A percentile compares a stretch with the other conserved stretches of the same genome.
phyloP scores from a whole-genome alignment of 2,329 filamentous ascomycete genomes.

The Cercospora brassicicola region DNA sequence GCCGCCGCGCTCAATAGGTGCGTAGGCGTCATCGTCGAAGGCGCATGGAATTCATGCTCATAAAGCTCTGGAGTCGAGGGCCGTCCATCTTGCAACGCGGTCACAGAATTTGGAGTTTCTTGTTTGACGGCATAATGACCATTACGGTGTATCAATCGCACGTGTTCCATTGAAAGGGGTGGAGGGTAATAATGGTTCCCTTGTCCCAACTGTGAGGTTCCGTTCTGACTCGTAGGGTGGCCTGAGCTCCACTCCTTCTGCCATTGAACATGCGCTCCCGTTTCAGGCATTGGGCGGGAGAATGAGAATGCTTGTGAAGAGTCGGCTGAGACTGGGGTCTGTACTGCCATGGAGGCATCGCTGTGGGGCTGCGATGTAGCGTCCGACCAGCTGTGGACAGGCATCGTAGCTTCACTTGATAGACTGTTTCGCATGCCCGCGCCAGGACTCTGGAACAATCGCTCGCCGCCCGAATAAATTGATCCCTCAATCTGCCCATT shows the following conservation, averaged over 20 bases:
- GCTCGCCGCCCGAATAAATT: background rate
- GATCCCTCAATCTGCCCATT: background rate
- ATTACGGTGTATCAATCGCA: background rate
- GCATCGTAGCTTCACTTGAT: background rate
- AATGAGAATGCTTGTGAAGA: background rate
- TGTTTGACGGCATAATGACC: background rate
- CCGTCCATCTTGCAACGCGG: background rate
- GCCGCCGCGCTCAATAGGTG: constrained; percentile 41
- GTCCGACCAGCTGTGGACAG: background rate
- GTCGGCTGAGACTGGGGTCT: background rate
- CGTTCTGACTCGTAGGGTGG: background rate
- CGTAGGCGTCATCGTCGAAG: constrained; percentile 26
- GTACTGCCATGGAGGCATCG: background rate
- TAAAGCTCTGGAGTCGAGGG: constrained; percentile 29
- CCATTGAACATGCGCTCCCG: background rate
- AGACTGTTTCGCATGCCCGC: background rate
- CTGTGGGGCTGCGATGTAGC: background rate
- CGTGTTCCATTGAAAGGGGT: background rate
- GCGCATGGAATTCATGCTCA: constrained; percentile 29
- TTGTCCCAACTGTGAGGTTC: background rate
- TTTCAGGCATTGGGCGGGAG: background rate
- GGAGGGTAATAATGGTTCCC: background rate
- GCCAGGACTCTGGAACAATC: background rate
- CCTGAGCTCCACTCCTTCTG: background rate
- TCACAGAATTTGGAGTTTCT: background rate